These are phyloP conservation scores for Psidium guajava DNA, from an alignment of 345 rosid genomes.

Conservation along the genomic window DNA sequence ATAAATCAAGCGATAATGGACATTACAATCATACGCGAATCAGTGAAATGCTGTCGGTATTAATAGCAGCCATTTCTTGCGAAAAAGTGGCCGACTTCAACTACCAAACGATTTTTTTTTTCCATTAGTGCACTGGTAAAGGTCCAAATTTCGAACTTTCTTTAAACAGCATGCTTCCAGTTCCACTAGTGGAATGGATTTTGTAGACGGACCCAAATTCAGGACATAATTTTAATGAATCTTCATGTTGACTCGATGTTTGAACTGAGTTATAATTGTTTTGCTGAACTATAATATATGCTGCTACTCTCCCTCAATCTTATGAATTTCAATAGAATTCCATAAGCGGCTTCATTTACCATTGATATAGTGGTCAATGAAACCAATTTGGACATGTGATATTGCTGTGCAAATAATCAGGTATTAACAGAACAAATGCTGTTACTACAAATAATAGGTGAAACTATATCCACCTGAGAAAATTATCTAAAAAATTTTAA, in stretches of 20 bases:
- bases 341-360: not conserved
- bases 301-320: not conserved
- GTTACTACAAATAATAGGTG: not conserved
- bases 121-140: not conserved
- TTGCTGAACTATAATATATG: not conserved
- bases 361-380: not conserved
- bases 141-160: not conserved
- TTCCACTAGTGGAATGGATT: not conserved
- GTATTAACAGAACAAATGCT: not conserved
- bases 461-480: not conserved
- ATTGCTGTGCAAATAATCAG: not conserved
- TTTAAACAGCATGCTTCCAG: not conserved
- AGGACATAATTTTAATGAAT: not conserved
- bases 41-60: not conserved
- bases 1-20: not conserved
- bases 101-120: not conserved
- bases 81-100: not conserved
- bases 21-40: not conserved
- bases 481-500: not conserved
- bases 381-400: not conserved
- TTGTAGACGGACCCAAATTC: not conserved
- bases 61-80: not conserved
- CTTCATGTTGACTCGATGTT: not conserved
- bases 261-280: not conserved
- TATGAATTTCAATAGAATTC: not conserved